A percentile compares a stretch with the other conserved stretches of the same genome.
Evolutionary conservation across 345 rosid genomes (phyloP).

Genomic region (Rhizophora apiculata): DNA sequence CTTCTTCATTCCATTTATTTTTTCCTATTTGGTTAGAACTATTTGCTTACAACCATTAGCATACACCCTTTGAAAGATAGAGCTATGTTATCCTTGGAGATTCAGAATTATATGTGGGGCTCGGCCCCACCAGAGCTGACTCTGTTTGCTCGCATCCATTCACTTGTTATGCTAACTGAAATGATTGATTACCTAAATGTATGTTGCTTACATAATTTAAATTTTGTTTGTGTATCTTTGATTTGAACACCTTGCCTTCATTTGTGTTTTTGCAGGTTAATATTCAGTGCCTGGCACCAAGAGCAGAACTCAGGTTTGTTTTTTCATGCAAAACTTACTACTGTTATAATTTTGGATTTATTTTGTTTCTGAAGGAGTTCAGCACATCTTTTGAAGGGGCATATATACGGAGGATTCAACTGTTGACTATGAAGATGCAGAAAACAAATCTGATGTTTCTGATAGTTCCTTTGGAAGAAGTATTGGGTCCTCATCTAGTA

Average conservation of each 20-base stretch:
- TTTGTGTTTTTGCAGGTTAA: conserved; percentile 43
- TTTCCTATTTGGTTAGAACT: too few species aligned
- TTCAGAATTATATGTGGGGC: too few species aligned
- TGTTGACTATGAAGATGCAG: conserved; percentile 40
- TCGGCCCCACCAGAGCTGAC: too few species aligned
- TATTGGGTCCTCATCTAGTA: conserved; percentile 57
- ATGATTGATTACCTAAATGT: too few species aligned
- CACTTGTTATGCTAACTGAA: too few species aligned
- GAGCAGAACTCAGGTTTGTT: conserved; percentile 44
- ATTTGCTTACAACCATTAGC: too few species aligned
- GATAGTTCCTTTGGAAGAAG: conserved; percentile 42
- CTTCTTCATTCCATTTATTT: too few species aligned
- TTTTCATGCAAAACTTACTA: conserved; percentile 7
- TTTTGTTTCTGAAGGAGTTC: conserved; percentile 27
- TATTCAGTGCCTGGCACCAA: conserved; percentile 49
- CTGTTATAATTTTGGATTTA: conserved; percentile 5
- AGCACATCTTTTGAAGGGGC: conserved; percentile 36
- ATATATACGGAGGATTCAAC: conserved; percentile 33
- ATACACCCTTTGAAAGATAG: too few species aligned
- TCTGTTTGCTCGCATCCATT: too few species aligned
- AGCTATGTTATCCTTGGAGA: too few species aligned
- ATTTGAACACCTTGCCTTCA: neutral
- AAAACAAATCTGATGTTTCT: conserved; percentile 57
- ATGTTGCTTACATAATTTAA: too few species aligned
- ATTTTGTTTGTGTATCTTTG: too few species aligned